Evolutionary conservation across 192 early-diverging fungal genomes (phyloP).

Genomic region (Entomortierella chlamydospora): DNA sequence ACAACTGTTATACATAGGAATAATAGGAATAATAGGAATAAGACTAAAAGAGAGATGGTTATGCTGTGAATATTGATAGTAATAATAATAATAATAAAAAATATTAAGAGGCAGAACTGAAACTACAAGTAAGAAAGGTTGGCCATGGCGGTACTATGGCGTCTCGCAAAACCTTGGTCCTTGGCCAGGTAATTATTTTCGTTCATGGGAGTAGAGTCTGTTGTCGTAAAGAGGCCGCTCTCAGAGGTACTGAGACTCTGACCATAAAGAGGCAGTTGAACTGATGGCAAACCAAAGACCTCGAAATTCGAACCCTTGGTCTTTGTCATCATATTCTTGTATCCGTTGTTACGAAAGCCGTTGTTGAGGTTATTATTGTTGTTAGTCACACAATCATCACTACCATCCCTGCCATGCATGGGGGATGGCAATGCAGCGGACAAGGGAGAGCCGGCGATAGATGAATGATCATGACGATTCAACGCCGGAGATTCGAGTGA

Average conservation of each 20-base stretch:
- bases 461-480: conserved; percentile 9
- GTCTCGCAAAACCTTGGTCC: conserved; percentile 16
- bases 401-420: not conserved
- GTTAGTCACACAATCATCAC: not conserved
- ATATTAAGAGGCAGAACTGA: too few relatives aligned
- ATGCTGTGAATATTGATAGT: too few relatives aligned
- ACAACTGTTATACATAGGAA: too few relatives aligned
- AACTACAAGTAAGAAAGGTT: conserved; percentile 12
- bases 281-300: conserved; percentile 6
- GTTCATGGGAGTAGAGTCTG: not conserved
- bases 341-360: not conserved
- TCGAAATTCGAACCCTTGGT: conserved; percentile 14
- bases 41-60: too few relatives aligned
- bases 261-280: conserved; percentile 14
- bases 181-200: conserved; percentile 35
- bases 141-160: conserved; percentile 23
- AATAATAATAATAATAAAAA: not conserved
- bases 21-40: too few relatives aligned
- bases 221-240: conserved; percentile 15
- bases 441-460: conserved; percentile 5
- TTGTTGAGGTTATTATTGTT: not conserved
- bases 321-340: not conserved
- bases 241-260: conserved; percentile 14
- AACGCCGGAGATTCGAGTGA: conserved; percentile 14
- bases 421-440: conserved; percentile 12